Evolutionary conservation across 106 monocot species (phyloP).

Genomic region (Dendrobium huoshanense): DNA sequence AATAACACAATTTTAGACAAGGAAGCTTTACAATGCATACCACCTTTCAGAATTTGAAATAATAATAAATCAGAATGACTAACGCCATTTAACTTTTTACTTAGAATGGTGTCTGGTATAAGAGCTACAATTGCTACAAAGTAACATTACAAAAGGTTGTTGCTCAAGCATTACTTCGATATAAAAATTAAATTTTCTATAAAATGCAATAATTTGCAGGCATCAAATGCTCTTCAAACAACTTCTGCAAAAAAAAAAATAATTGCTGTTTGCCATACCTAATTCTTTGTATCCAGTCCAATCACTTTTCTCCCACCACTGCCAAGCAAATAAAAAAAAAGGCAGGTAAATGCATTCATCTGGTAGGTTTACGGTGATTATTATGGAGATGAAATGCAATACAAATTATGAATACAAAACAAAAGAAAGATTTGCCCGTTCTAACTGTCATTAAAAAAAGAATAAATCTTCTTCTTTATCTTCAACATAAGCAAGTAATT

Average conservation of each 20-base stretch:
- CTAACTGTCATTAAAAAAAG: background rate
- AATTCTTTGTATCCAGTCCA: constrained; percentile 99
- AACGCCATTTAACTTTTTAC: background rate
- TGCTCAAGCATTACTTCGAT: background rate
- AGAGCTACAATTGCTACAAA: background rate
- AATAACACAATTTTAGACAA: background rate
- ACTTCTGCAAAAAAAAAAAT: background rate
- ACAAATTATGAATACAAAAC: background rate
- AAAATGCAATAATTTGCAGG: background rate
- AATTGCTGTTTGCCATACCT: constrained; percentile 42
- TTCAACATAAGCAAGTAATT: background rate
- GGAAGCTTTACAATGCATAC: background rate
- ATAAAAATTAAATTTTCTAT: background rate
- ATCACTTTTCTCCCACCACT: constrained; percentile 99
- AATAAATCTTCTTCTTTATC: background rate
- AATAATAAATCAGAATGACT: background rate
- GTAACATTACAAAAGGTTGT: background rate
- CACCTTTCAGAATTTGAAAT: background rate
- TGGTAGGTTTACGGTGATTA: constrained; percentile 5
- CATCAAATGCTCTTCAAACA: background rate
- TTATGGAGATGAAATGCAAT: background rate
- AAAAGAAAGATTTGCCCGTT: background rate
- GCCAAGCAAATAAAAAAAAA: constrained; percentile 51
- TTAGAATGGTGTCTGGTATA: background rate
- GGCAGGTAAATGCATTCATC: constrained; percentile 25